These are phyloP conservation scores for Neofusicoccum laricinum DNA, from an alignment of 2,329 filamentous ascomycete genomes.

Conservation along the genomic window DNA sequence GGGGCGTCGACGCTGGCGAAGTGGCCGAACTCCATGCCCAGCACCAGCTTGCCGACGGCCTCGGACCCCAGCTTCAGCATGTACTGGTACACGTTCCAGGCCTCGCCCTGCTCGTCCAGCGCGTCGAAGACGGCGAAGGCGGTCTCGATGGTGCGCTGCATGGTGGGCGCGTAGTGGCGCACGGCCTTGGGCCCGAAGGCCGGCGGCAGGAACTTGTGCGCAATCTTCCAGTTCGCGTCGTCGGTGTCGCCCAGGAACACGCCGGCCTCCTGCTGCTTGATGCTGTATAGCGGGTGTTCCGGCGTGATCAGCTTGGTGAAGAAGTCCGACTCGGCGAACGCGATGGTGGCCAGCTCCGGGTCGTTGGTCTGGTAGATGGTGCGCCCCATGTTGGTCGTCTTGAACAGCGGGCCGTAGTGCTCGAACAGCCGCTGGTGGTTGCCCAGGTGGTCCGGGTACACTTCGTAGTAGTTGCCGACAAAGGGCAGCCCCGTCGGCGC, in stretches of 20 bases:
- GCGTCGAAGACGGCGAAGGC: conserved; percentile 48
- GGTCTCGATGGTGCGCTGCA: conserved; percentile 55
- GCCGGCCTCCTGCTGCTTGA: conserved; percentile 30
- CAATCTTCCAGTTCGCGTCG: conserved; percentile 48
- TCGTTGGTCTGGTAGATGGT: conserved; percentile 37
- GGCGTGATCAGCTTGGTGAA: conserved; percentile 43
- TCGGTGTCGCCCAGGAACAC: conserved; percentile 47
- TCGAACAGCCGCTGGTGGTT: conserved; percentile 42
- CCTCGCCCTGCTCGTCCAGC: conserved; percentile 46
- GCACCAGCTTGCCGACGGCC: conserved; percentile 43
- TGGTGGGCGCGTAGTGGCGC: conserved; percentile 57
- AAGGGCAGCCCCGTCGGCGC: conserved; percentile 39
- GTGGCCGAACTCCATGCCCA: conserved; percentile 46
- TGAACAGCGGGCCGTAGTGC: conserved; percentile 36
- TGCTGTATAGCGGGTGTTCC: conserved; percentile 29
- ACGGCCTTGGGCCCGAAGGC: conserved; percentile 60
- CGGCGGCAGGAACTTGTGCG: conserved; percentile 62
- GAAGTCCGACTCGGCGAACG: conserved; percentile 34
- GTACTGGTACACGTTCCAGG: conserved; percentile 50
- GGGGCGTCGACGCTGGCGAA: conserved; percentile 45
- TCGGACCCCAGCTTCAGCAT: conserved; percentile 49
- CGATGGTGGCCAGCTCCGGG: conserved; percentile 31
- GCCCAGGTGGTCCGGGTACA: conserved; percentile 42
- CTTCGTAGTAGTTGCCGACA: conserved; percentile 37
- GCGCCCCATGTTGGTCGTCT: conserved; percentile 37